Conservation (phyloP, 495 filamentous ascomycete species). For the Penicillium manginii region DNA sequence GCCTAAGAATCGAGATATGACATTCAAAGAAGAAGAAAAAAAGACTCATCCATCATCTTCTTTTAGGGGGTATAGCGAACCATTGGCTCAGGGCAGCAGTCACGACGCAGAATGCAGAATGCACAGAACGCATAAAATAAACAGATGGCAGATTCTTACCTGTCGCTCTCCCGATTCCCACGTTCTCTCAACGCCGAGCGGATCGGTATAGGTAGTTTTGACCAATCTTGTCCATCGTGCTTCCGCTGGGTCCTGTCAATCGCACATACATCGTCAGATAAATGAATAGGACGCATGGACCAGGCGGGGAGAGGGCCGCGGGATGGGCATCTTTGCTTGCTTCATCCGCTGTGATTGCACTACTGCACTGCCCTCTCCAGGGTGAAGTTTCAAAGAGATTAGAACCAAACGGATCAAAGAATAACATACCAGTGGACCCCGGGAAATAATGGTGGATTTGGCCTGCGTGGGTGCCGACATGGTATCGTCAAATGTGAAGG, state of each 20-base stretch:
- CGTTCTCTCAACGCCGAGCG: conserved; percentile 66
- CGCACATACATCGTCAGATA: background rate
- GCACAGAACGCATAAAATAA: conserved; percentile 1
- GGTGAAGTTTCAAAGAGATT: background rate
- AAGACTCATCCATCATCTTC: background rate
- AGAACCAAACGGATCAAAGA: conserved; percentile 1
- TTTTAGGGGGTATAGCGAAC: conserved; percentile 1
- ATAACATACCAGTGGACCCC: conserved; percentile 48
- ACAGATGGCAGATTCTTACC: conserved; percentile 34
- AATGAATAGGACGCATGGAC: background rate
- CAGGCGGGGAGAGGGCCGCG: background rate
- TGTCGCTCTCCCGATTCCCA: conserved; percentile 83
- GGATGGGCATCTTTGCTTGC: background rate
- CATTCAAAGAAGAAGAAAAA: background rate
- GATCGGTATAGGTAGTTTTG: conserved; percentile 75
- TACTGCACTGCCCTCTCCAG: background rate
- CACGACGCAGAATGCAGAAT: conserved; percentile 8
- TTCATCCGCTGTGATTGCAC: background rate
- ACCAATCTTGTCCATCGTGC: conserved; percentile 76
- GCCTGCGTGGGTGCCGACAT: conserved; percentile 29
- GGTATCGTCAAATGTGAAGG: conserved; percentile 1
- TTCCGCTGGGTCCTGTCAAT: conserved; percentile 52
- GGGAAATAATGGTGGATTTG: conserved; percentile 53
- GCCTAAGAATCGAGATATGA: background rate
- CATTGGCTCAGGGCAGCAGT: background rate